Percentiles rank a stretch among this genome's conserved stretches.
phyloP scores from a whole-genome alignment of 139 green algal species.

The Diplosphaera chodatii region DNA sequence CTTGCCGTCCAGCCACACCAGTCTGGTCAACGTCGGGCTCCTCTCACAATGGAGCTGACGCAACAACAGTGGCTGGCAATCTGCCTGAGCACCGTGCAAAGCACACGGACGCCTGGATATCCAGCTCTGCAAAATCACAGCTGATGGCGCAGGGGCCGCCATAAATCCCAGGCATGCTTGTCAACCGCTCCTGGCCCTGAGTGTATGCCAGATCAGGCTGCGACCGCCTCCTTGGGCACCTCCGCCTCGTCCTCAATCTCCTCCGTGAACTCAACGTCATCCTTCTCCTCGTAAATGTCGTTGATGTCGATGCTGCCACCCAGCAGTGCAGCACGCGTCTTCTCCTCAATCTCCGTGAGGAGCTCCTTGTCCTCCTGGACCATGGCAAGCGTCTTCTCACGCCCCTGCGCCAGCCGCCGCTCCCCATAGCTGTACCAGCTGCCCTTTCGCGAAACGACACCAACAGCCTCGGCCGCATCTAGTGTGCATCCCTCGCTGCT shows the following conservation, averaged over 20 bases:
- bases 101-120: too few species aligned
- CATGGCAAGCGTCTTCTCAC: slow-evolving; percentile 50
- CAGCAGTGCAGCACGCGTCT: slow-evolving; percentile 28
- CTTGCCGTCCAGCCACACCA: too few species aligned
- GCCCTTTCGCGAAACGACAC: slow-evolving; percentile 57
- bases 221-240: neutral
- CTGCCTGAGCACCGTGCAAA: too few species aligned
- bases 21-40: too few species aligned
- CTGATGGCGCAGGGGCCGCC: too few species aligned
- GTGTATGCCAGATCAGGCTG: too few species aligned
- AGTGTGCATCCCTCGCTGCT: slow-evolving; percentile 58
- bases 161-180: too few species aligned
- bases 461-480: slow-evolving; percentile 70
- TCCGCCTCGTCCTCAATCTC: slow-evolving; percentile 1
- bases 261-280: slow-evolving; percentile 25
- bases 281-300: slow-evolving; percentile 28
- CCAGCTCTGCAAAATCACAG: too few species aligned
- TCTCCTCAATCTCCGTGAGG: slow-evolving; percentile 37
- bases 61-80: too few species aligned
- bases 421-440: slow-evolving; percentile 62
- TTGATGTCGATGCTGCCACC: slow-evolving; percentile 29
- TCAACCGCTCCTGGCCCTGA: too few species aligned
- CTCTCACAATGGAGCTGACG: too few species aligned
- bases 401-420: slow-evolving; percentile 45
- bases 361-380: slow-evolving; percentile 36